Evolutionary conservation across 306 rosid species (phyloP).

Genomic region (Ammopiptanthus mongolicus): DNA sequence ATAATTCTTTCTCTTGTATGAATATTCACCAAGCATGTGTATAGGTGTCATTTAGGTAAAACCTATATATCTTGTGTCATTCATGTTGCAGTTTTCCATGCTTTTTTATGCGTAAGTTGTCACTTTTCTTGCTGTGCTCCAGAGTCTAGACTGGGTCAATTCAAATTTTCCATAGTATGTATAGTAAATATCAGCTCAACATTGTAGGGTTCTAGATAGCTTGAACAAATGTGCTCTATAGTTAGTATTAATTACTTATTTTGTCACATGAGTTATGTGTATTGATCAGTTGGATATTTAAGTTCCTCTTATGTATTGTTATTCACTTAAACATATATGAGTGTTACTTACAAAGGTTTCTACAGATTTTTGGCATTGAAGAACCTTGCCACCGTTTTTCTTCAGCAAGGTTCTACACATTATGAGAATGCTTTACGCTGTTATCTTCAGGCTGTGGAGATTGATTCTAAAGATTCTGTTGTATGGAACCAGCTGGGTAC

Average conservation of each 20-base stretch:
- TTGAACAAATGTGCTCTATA: background rate
- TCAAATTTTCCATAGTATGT: background rate
- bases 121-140: conserved; percentile 2
- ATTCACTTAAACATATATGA: background rate
- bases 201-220: background rate
- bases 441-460: conserved; percentile 98
- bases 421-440: conserved; percentile 79
- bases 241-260: background rate
- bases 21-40: background rate
- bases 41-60: background rate
- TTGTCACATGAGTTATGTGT: background rate
- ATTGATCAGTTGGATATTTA: background rate
- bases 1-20: background rate
- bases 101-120: background rate
- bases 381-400: conserved; percentile 89
- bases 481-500: conserved; percentile 98
- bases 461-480: conserved; percentile 92
- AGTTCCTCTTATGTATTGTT: background rate
- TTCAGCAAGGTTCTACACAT: conserved; percentile 79
- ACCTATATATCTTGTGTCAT: background rate
- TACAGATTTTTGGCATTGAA: conserved; percentile 92
- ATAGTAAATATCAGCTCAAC: background rate
- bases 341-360: conserved; percentile 21
- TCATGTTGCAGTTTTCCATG: conserved; percentile 11
- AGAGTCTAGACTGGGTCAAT: conserved; percentile 6